Percentiles rank a stretch among this genome's conserved stretches.
Evolutionary conservation across 2,329 filamentous ascomycete genomes (phyloP).

Genomic region (Neofusicoccum umdonicola): DNA sequence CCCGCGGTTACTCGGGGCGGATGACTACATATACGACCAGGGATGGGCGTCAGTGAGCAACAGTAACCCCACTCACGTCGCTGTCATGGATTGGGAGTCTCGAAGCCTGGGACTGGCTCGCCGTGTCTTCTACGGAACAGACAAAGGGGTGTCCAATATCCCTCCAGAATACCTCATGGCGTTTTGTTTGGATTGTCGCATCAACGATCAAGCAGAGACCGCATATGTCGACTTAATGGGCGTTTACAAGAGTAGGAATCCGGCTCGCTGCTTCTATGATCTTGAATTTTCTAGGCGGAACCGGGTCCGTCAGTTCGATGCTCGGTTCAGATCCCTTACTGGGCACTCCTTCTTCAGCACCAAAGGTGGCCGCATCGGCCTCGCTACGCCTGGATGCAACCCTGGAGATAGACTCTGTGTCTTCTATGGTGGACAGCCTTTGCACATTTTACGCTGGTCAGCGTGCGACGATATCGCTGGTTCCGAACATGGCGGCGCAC

Average conservation of each 20-base stretch:
- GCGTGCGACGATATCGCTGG: not conserved
- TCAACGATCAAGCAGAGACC: not conserved
- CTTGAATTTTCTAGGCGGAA: not conserved
- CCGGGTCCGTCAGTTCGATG: fast-evolving
- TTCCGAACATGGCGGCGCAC: not conserved
- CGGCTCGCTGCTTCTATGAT: fast-evolving
- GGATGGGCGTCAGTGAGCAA: not conserved
- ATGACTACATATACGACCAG: fast-evolving
- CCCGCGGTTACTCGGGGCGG: not conserved
- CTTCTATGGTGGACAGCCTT: not conserved
- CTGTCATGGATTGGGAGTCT: not conserved
- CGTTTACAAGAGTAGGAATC: not conserved
- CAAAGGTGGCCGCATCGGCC: not conserved
- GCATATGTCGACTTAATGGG: not conserved
- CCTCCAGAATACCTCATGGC: not conserved
- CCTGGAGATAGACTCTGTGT: not conserved
- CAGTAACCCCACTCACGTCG: not conserved
- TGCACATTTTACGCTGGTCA: not conserved
- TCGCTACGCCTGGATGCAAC: not conserved
- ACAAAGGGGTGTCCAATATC: not conserved
- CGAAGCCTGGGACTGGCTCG: not conserved
- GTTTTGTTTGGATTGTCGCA: not conserved
- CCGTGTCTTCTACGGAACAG: not conserved
- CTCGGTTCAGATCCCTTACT: fast-evolving
- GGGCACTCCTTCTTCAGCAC: not conserved